Percentiles rank a stretch among this genome's conserved stretches.
Evolutionary conservation across 108 stramenopile genomes (phyloP).

Genomic region (Aurantiochytrium sp.): DNA sequence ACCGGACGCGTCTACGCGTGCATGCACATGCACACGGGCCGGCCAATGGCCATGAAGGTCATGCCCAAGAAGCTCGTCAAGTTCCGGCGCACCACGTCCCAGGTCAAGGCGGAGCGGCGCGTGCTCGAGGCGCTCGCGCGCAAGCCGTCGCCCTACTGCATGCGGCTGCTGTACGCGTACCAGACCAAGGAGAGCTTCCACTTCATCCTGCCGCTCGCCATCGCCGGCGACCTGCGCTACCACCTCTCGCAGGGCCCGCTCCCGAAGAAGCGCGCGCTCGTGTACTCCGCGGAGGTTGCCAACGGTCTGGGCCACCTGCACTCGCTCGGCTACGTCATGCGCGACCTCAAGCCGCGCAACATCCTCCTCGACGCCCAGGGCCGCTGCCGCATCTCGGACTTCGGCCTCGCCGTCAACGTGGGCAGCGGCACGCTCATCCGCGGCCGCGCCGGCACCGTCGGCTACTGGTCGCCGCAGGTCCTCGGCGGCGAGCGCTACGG

Average conservation of each 20-base stretch:
- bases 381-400: constrained; percentile 53
- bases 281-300: constrained; percentile 52
- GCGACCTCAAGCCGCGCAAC: constrained; percentile 59
- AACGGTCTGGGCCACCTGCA: constrained; percentile 51
- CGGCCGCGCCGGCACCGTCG: constrained; percentile 28
- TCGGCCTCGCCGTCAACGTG: constrained; percentile 39
- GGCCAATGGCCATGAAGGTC: constrained; percentile 32
- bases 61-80: constrained; percentile 41
- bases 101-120: not conserved
- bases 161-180: constrained; percentile 53
- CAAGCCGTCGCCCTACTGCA: constrained; percentile 46
- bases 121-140: constrained; percentile 37
- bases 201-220: constrained; percentile 47
- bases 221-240: constrained; percentile 43
- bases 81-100: not conserved
- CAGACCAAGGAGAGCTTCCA: constrained; percentile 47
- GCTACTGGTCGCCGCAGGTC: constrained; percentile 54
- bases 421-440: not conserved
- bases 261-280: constrained; percentile 37
- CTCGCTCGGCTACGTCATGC: constrained; percentile 50
- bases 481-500: constrained; percentile 38
- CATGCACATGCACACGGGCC: not conserved
- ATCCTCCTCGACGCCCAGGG: constrained; percentile 51
- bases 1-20: not conserved
- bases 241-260: constrained; percentile 8